Percentiles rank a stretch among this genome's conserved stretches.
These are phyloP conservation scores for Lentinula detonsa DNA, from an alignment of 768 basidiomycete species.

Conservation along the genomic window DNA sequence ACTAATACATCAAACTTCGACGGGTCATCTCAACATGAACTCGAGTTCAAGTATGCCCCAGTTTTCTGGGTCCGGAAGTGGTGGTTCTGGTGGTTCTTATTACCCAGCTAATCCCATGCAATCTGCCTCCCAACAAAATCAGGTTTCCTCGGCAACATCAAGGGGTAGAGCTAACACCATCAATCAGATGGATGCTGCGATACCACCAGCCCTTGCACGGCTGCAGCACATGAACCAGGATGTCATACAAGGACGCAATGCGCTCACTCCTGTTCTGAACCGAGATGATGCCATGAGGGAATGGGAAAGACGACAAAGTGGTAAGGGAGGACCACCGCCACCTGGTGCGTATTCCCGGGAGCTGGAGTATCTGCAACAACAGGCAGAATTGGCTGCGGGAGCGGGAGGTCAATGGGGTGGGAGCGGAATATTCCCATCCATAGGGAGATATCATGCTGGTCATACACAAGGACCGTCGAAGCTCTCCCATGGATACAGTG, in stretches of 20 bases:
- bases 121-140: background rate
- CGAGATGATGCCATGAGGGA: constrained; percentile 93
- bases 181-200: constrained; percentile 73
- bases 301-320: constrained; percentile 88
- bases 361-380: constrained; percentile 88
- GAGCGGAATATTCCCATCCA: constrained; percentile 33
- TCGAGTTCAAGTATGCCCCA: constrained; percentile 39
- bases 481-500: constrained; percentile 58
- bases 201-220: constrained; percentile 92
- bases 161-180: constrained; percentile 88
- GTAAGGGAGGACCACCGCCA: constrained; percentile 62
- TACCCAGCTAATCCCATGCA: constrained; percentile 42
- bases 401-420: constrained; percentile 17
- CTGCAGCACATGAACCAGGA: constrained; percentile 87
- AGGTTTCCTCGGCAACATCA: background rate
- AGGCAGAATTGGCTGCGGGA: constrained; percentile 78
- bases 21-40: constrained; percentile 21
- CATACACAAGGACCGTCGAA: constrained; percentile 57
- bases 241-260: constrained; percentile 70
- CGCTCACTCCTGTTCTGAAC: constrained; percentile 89
- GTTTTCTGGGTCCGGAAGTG: background rate
- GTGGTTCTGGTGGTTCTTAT: constrained; percentile 62
- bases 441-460: constrained; percentile 17
- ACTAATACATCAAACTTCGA: constrained; percentile 44
- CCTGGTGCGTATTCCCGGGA: constrained; percentile 82